Base-by-base conservation (phyloP, 106 monocot species). In the Allium fistulosum region DNA sequence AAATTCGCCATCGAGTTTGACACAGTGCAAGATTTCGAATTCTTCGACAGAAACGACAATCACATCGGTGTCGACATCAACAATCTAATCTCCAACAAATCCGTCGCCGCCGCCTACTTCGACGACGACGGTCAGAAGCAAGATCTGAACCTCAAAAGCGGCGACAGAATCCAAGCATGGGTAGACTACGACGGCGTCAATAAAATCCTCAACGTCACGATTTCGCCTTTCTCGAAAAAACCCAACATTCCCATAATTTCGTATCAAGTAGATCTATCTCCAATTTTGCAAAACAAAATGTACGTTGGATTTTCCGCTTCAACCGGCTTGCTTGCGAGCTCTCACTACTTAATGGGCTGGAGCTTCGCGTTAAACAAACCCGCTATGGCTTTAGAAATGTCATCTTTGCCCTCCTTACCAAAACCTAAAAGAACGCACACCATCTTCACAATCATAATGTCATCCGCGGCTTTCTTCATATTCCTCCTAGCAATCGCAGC, bases 1-100 rank as follows among this genome's bases (percentile, higher is more conserved):
- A 57, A 66, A 58, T 67, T 74, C 26, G 74, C 74, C 17, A 80
- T 69, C 11, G 76, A 75, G 70, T 80, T 80, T 61, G 79, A 70
- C 74, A 74, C 74, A 3, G 74, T 74, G 16, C 74, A 74, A 59
- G 74, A 9, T 53, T 13, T 13, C 13, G 13, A 13, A 9, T 53
- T 53, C 9, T 10, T 10, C 52, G 52, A 53, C 13, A 53, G 0
- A 10, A 13, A 53, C 13, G 52, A 53, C 13, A 53, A 53, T 53
- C 52, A 53, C 52, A 13, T 53, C 52, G 52, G 52, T 13, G 13
- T 53, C 52, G 52, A 53, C 52, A 13, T 53, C 9, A 53, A 53
- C 52, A 53, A 13, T 13, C 52, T 53, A 13, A 53, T 53, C 9
- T 53, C 52, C 9, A 53, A 53, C 13, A 13, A 10, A 13, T 53